These are phyloP conservation scores for Podaxis rugospora DNA, from an alignment of 768 basidiomycete genomes.

Conservation along the genomic window DNA sequence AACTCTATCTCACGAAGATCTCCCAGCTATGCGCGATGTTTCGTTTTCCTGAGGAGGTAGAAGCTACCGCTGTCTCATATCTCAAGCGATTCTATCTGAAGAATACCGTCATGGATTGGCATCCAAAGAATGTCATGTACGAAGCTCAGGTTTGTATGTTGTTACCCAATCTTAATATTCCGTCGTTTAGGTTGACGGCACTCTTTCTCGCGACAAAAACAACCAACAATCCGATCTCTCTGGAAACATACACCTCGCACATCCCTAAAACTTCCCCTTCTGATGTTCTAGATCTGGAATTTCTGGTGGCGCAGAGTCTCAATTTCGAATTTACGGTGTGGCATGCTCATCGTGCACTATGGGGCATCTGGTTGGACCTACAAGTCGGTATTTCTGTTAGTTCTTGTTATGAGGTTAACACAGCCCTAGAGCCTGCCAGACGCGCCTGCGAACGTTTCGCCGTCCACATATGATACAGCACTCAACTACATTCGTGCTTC, in stretches of 20 bases:
- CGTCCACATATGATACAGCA: conserved; percentile 61
- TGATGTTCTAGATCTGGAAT: conserved; percentile 93
- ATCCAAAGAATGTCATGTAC: conserved; percentile 97
- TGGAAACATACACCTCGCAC: conserved; percentile 78
- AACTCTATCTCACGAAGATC: conserved; percentile 86
- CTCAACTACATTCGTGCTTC: conserved; percentile 68
- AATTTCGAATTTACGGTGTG: conserved; percentile 92
- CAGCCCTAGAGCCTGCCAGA: conserved; percentile 52
- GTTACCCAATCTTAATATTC: neutral
- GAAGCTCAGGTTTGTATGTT: conserved; percentile 19
- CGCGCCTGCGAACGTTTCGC: conserved; percentile 40
- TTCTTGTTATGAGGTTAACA: neutral
- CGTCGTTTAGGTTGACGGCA: conserved; percentile 74
- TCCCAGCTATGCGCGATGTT: conserved; percentile 80
- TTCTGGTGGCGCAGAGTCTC: conserved; percentile 91
- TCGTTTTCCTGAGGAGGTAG: conserved; percentile 87
- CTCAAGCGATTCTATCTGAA: conserved; percentile 95
- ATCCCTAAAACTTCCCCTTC: conserved; percentile 78
- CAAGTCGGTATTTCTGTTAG: conserved; percentile 48
- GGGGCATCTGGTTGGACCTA: conserved; percentile 85
- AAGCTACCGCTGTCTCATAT: conserved; percentile 88
- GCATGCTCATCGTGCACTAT: conserved; percentile 85
- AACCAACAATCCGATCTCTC: conserved; percentile 87
- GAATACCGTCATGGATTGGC: conserved; percentile 99
- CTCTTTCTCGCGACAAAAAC: conserved; percentile 96